Evolutionary conservation across 2,329 filamentous ascomycete genomes (phyloP).

Genomic region (Penicillium brevicompactum): DNA sequence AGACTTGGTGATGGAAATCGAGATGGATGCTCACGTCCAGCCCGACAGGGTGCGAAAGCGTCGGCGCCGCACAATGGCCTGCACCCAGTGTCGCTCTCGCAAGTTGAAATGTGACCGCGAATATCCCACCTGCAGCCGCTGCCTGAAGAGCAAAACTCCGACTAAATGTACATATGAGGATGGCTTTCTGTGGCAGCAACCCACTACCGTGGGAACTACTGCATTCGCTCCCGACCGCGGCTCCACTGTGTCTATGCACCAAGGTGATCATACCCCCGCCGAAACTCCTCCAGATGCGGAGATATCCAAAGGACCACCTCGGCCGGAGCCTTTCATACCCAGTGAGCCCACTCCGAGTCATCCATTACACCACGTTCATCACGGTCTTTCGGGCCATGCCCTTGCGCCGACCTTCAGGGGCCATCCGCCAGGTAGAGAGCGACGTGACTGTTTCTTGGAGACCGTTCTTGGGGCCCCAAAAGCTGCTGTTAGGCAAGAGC

Average conservation of each 20-base stretch:
- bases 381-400: slow-evolving; percentile 4
- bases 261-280: slow-evolving; percentile 23
- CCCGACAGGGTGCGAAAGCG: slow-evolving; percentile 39
- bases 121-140: slow-evolving; percentile 44
- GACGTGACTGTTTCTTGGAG: slow-evolving; percentile 35
- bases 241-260: slow-evolving; percentile 21
- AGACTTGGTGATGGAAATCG: background rate
- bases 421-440: slow-evolving; percentile 23
- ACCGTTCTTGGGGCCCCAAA: slow-evolving; percentile 38
- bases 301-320: slow-evolving; percentile 30
- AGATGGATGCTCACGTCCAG: slow-evolving; percentile 15
- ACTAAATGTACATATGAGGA: slow-evolving; percentile 44
- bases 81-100: slow-evolving; percentile 44
- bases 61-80: slow-evolving; percentile 44
- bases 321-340: slow-evolving; percentile 18
- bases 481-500: slow-evolving; percentile 36
- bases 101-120: slow-evolving; percentile 48
- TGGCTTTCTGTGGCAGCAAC: slow-evolving; percentile 44
- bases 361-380: slow-evolving; percentile 6
- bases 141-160: slow-evolving; percentile 39
- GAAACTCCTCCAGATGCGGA: slow-evolving; percentile 35
- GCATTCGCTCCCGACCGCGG: slow-evolving; percentile 27
- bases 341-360: slow-evolving; percentile 9
- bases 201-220: slow-evolving; percentile 34
- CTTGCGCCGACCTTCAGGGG: slow-evolving; percentile 6